Conservation (phyloP, 202 grass and related monocot species). For the Panicum virgatum region DNA sequence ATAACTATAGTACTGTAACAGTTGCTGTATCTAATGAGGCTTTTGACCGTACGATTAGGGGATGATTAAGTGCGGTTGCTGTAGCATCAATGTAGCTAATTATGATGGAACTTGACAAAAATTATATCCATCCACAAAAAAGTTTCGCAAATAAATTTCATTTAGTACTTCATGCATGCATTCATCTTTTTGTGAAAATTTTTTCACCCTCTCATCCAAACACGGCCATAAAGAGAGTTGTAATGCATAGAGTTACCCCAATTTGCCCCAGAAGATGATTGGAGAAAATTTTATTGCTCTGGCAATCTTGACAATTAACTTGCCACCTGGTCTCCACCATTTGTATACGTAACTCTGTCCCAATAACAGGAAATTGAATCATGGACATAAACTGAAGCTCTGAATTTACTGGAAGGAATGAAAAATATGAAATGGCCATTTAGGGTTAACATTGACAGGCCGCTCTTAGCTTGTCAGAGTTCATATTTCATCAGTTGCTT, state of each 20-base stretch:
- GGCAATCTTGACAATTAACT: slow-evolving; percentile 80
- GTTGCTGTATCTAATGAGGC: no score
- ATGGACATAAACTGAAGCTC: background rate
- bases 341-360: slow-evolving; percentile 69
- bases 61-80: no score
- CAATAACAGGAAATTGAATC: slow-evolving; percentile 11
- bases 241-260: slow-evolving; percentile 43
- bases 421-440: background rate
- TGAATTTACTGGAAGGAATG: background rate
- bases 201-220: no score
- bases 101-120: no score
- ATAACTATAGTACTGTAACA: no score
- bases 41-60: no score
- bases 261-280: slow-evolving; percentile 87
- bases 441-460: background rate
- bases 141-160: no score
- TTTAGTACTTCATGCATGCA: no score
- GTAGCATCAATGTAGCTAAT: no score
- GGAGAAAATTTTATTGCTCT: slow-evolving; percentile 94
- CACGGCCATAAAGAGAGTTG: background rate
- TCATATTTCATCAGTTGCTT: background rate
- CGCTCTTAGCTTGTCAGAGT: background rate
- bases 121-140: no score
- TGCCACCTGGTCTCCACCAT: slow-evolving; percentile 90
- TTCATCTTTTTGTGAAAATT: no score